A percentile compares a stretch with the other conserved stretches of the same genome.
Evolutionary conservation across 495 filamentous ascomycete species (phyloP).

Genomic region (Podospora pseudopauciseta): DNA sequence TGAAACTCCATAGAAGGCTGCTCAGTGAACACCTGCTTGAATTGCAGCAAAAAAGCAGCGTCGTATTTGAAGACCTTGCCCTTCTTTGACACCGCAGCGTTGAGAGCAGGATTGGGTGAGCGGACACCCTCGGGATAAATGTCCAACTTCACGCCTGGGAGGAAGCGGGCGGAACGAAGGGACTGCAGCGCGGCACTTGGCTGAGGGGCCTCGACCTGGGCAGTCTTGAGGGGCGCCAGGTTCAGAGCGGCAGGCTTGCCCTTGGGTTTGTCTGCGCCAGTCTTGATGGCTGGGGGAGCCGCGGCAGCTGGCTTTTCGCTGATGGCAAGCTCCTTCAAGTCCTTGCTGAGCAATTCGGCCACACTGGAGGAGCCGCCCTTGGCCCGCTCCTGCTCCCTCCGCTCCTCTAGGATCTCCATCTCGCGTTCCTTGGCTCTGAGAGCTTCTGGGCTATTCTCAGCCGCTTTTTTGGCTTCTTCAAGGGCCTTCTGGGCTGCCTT

Average conservation of each 20-base stretch:
- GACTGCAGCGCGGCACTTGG: slow-evolving; percentile 90
- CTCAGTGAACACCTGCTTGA: slow-evolving; percentile 89
- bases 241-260: slow-evolving; percentile 78
- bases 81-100: slow-evolving; percentile 65
- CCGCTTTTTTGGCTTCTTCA: slow-evolving; percentile 33
- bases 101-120: slow-evolving; percentile 88
- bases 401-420: slow-evolving; percentile 56
- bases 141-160: slow-evolving; percentile 54
- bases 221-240: slow-evolving; percentile 68
- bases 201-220: slow-evolving; percentile 79
- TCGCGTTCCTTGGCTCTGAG: slow-evolving; percentile 50
- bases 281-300: slow-evolving; percentile 48
- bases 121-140: slow-evolving; percentile 78
- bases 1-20: slow-evolving; percentile 93
- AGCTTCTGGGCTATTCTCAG: slow-evolving; percentile 57
- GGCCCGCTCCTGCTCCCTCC: slow-evolving; percentile 47
- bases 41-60: slow-evolving; percentile 93
- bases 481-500: slow-evolving; percentile 43
- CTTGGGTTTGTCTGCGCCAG: slow-evolving; percentile 51
- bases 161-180: slow-evolving; percentile 79
- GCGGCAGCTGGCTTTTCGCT: slow-evolving; percentile 43
- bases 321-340: slow-evolving; percentile 43
- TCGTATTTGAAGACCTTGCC: slow-evolving; percentile 89
- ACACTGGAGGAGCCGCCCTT: slow-evolving; percentile 31
- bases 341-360: slow-evolving; percentile 40